Percentiles rank a stretch among this genome's conserved stretches.
phyloP scores from a whole-genome alignment of 352 stramenopile species.

The Chrysophaeum taylorii region DNA sequence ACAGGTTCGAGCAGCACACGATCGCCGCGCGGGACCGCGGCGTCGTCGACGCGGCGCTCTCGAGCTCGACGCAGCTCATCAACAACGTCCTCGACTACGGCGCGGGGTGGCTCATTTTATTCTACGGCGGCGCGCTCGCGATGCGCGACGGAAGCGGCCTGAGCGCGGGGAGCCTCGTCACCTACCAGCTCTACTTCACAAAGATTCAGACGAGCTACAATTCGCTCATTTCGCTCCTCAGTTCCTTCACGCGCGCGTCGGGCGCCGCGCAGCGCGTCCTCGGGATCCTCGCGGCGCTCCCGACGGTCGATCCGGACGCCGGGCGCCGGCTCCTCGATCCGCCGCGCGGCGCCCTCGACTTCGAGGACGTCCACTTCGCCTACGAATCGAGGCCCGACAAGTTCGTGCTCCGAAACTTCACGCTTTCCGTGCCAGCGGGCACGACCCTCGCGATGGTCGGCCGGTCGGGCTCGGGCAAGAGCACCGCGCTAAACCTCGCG shows the following conservation, averaged over 20 bases:
- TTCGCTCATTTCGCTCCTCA: not conserved
- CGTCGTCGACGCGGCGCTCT: slow-evolving; percentile 28
- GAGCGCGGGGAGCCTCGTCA: slow-evolving; percentile 28
- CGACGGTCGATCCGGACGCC: not conserved
- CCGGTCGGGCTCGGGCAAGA: slow-evolving; percentile 61
- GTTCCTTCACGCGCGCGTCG: slow-evolving; percentile 4
- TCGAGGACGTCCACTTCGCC: slow-evolving; percentile 57
- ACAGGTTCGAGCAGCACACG: slow-evolving; percentile 32
- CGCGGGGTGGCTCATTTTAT: slow-evolving; percentile 27
- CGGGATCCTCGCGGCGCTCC: not conserved
- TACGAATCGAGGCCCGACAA: slow-evolving; percentile 58
- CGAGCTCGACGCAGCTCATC: slow-evolving; percentile 21
- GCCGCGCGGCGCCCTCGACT: slow-evolving; percentile 17
- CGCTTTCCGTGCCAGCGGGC: slow-evolving; percentile 45
- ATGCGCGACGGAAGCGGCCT: slow-evolving; percentile 20
- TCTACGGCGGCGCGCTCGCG: slow-evolving; percentile 27
- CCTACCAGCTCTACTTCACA: slow-evolving; percentile 32
- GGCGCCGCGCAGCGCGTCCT: slow-evolving; percentile 22
- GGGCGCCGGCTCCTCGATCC: not conserved
- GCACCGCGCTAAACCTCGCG: slow-evolving; percentile 61
- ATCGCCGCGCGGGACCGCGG: slow-evolving; percentile 25
- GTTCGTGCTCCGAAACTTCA: slow-evolving; percentile 49
- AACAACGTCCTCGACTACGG: slow-evolving; percentile 27
- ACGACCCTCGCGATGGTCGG: slow-evolving; percentile 67
- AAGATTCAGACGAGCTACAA: slow-evolving; percentile 24